Base-by-base conservation (phyloP, 225 moss, liverwort and hornwort species). In the Straminergon stramineum region DNA sequence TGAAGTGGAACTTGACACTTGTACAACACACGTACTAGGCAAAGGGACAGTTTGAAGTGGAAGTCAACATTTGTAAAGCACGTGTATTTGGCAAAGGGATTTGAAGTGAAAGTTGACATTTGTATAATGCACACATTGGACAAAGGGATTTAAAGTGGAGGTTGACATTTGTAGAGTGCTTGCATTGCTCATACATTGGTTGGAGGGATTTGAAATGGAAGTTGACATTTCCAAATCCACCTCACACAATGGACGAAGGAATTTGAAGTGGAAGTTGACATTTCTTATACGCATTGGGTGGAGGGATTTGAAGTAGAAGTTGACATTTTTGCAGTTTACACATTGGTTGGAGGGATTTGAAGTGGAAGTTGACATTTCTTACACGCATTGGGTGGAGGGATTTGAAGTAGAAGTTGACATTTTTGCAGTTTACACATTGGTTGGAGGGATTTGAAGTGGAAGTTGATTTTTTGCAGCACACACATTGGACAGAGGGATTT, bases 11-110 rank as follows among this genome's bases (percentile, higher is more conserved):
- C 4, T 48, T 48, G 75, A 31, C 16, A 0, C 19, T 28, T 18
- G 6, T 10, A 13, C 1, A 48, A 0, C 0, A 4, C 31, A 30
- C 0, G 2, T 17, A 27, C 17, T 41, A 0, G 3, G 4, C 9
- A 9, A 10, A 48, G 48, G 48, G 39, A 23, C n/a, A n/a, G n/a
- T n/a, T 13, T 70, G 41, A 70, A 71, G 39, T 24, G 8, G 71
- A 26, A 4, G 14, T 71, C 18, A 19, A 75, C 31, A 7, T 75
- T 30, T 26, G 0, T 5, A 67, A 17, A 9, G 5, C 7, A 1
- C 30, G 8, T 3, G 1, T 6, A 39, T 31, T 45, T n/a, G 11
- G 6, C 1, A 1, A 5, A 32, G 5, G 21, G 8, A 34, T 32
- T 45, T 45, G 30, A 75, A 48, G 19, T 31, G 1, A 5, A 19